These are phyloP conservation scores for Wickerhamomyces chambardii DNA, from an alignment of 805 yeast species.

Conservation along the genomic window DNA sequence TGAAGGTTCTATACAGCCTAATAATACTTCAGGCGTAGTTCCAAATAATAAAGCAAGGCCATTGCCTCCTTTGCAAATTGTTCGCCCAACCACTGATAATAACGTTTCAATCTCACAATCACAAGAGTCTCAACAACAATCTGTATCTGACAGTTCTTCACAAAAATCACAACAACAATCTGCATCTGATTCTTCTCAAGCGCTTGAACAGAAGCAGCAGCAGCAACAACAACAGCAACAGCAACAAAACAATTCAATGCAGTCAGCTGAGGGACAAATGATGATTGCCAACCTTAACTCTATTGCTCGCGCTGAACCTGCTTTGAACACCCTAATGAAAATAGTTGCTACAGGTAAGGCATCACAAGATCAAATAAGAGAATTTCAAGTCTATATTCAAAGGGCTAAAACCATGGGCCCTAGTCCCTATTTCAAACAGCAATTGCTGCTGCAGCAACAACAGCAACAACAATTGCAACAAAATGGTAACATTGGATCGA, in stretches of 20 bases:
- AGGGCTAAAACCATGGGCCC: slow-evolving; percentile 70
- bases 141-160: slow-evolving; percentile 1
- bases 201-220: slow-evolving; percentile 7
- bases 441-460: slow-evolving; percentile 7
- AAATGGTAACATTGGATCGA: background rate
- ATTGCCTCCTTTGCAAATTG: background rate
- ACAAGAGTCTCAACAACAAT: background rate
- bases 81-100: background rate
- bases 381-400: slow-evolving; percentile 74
- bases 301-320: slow-evolving; percentile 67
- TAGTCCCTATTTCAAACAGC: slow-evolving; percentile 28
- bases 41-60: background rate
- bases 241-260: slow-evolving; percentile 23
- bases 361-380: slow-evolving; percentile 55
- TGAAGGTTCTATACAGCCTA: too few relatives aligned
- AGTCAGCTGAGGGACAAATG: slow-evolving; percentile 58
- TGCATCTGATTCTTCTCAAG: slow-evolving; percentile 1
- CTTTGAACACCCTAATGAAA: slow-evolving; percentile 67
- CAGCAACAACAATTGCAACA: background rate
- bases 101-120: background rate
- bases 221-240: slow-evolving; percentile 13
- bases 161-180: background rate
- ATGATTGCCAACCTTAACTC: slow-evolving; percentile 82
- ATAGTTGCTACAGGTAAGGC: slow-evolving; percentile 83
- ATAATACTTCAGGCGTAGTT: background rate